Evolutionary conservation across 441 rosid species (phyloP).

Genomic region (Erysimum cheiri): DNA sequence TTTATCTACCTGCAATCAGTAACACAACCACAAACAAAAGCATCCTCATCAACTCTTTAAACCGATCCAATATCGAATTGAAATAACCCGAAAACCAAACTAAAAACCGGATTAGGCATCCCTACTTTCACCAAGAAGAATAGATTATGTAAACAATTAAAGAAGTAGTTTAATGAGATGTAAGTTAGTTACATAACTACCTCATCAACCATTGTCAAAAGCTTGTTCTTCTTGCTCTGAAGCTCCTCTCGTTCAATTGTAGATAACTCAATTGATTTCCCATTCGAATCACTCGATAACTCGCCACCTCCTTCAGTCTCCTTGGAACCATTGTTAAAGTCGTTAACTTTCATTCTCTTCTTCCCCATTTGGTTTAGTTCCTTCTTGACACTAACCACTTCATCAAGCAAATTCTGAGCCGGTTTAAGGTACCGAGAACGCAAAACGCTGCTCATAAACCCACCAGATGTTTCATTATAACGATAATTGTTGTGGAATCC

Average conservation of each 20-base stretch:
- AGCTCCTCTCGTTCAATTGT: conserved; percentile 72
- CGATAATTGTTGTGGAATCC: conserved; percentile 48
- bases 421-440: conserved; percentile 69
- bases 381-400: conserved; percentile 68
- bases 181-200: conserved; percentile 47
- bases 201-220: conserved; percentile 82
- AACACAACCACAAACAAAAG: conserved; percentile 24
- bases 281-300: conserved; percentile 49
- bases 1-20: conserved; percentile 63
- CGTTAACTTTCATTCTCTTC: conserved; percentile 47
- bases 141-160: not conserved
- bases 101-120: no score
- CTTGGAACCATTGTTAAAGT: conserved; percentile 43
- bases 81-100: no score
- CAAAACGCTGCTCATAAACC: conserved; percentile 48
- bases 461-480: conserved; percentile 47
- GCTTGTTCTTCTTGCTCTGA: conserved; percentile 77
- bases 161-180: not conserved
- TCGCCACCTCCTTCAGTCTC: conserved; percentile 39
- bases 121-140: no score
- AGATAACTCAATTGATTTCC: conserved; percentile 55
- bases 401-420: conserved; percentile 76
- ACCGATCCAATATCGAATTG: conserved; percentile 4
- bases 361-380: conserved; percentile 60
- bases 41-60: not conserved